Evolutionary conservation across 2,329 filamentous ascomycete genomes (phyloP).

Genomic region (Conoideocrella luteorostrata): DNA sequence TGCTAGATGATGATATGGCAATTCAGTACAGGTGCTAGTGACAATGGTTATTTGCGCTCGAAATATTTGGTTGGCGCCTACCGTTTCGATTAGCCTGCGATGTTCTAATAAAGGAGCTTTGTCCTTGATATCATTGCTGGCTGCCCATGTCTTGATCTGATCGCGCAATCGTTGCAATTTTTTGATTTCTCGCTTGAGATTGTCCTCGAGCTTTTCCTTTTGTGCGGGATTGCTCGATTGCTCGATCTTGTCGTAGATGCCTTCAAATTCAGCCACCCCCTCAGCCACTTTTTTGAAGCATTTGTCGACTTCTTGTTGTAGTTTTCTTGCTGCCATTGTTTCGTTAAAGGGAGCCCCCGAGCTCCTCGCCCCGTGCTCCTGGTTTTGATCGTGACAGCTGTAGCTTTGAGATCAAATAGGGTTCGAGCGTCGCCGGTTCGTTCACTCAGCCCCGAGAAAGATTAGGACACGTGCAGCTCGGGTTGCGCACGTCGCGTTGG

Average conservation of each 20-base stretch:
- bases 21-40: not conserved
- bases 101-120: constrained; percentile 93
- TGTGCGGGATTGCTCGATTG: constrained; percentile 87
- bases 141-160: constrained; percentile 99
- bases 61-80: constrained; percentile 38
- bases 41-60: not conserved
- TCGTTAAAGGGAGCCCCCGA: constrained; percentile 1
- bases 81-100: constrained; percentile 94
- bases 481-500: constrained; percentile 1
- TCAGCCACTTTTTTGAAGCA: constrained; percentile 98
- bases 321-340: constrained; percentile 89
- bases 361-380: not conserved
- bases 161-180: constrained; percentile 95
- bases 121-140: constrained; percentile 98
- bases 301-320: constrained; percentile 97
- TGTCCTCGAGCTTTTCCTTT: constrained; percentile 97
- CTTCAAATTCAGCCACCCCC: constrained; percentile 86
- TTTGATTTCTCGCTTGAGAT: constrained; percentile 98
- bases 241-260: constrained; percentile 96
- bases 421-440: not conserved
- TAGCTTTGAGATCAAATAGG: not conserved
- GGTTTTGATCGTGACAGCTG: not conserved
- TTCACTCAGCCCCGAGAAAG: not conserved
- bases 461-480: not conserved
- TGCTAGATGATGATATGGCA: constrained; percentile 47